phyloP scores from a whole-genome alignment of 179 eudicot species.

The Spergularia azorica region DNA sequence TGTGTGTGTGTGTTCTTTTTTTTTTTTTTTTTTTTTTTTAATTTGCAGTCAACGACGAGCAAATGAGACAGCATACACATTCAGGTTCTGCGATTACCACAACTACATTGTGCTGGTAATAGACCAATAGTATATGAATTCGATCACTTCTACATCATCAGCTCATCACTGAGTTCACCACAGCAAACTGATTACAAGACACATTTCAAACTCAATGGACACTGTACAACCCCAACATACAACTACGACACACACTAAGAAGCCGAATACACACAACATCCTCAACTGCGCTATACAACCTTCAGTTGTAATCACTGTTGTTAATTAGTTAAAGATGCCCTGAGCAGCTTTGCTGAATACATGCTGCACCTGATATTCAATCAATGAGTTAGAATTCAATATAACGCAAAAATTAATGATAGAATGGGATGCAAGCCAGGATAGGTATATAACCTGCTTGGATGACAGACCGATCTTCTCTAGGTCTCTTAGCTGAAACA shows the following conservation, averaged over 20 bases:
- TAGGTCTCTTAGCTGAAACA: conserved; percentile 69
- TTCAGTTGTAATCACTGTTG: neutral
- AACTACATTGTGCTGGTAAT: no score
- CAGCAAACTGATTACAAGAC: neutral
- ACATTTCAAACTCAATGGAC: neutral
- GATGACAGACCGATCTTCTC: conserved; percentile 88
- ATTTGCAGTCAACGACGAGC: no score
- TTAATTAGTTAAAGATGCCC: conserved; percentile 47
- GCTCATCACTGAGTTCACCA: no score
- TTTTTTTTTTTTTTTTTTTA: no score
- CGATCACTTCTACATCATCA: no score
- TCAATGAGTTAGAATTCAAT: neutral
- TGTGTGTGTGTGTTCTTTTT: no score
- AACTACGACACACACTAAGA: neutral
- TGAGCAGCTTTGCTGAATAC: conserved; percentile 71
- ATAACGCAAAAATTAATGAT: neutral
- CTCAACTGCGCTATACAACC: neutral
- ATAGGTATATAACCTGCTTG: conserved; percentile 53
- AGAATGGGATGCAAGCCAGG: neutral
- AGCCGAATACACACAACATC: neutral
- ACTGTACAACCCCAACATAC: neutral
- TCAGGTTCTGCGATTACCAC: no score
- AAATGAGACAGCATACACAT: no score
- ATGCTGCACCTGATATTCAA: conserved; percentile 48
- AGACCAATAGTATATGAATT: no score